Evolutionary conservation across 805 yeast genomes (phyloP).

Genomic region (Saturnispora quitensis): DNA sequence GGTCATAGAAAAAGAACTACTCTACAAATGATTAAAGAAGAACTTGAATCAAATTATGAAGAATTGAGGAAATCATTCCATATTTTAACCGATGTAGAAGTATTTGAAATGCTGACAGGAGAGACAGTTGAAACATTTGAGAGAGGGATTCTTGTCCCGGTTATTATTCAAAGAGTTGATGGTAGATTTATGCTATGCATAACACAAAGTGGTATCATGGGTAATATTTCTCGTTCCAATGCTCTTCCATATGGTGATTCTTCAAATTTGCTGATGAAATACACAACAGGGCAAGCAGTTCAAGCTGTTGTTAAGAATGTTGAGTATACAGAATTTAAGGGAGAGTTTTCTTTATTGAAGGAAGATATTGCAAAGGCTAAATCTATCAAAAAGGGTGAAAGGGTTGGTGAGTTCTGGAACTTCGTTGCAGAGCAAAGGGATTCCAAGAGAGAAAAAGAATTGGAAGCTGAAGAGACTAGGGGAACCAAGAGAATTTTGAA

Average conservation of each 20-base stretch:
- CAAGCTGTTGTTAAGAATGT: slow-evolving; percentile 70
- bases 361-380: slow-evolving; percentile 52
- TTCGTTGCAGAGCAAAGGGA: slow-evolving; percentile 65
- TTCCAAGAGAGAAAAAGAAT: slow-evolving; percentile 44
- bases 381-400: slow-evolving; percentile 32
- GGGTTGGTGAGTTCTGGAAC: slow-evolving; percentile 71
- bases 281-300: slow-evolving; percentile 67
- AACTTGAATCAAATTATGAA: slow-evolving; percentile 77
- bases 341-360: slow-evolving; percentile 61
- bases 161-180: slow-evolving; percentile 57
- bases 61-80: slow-evolving; percentile 75
- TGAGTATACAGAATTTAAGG: slow-evolving; percentile 66
- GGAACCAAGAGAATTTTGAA: slow-evolving; percentile 72
- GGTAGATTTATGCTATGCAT: slow-evolving; percentile 29
- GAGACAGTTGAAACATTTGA: slow-evolving; percentile 65
- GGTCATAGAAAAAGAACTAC: slow-evolving; percentile 71
- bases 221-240: slow-evolving; percentile 25
- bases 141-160: slow-evolving; percentile 67
- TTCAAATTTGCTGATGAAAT: slow-evolving; percentile 31
- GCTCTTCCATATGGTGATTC: slow-evolving; percentile 40
- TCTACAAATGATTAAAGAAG: slow-evolving; percentile 75
- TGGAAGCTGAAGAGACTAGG: slow-evolving; percentile 55
- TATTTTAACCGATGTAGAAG: slow-evolving; percentile 53
- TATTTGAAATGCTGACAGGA: slow-evolving; percentile 85
- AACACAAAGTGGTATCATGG: slow-evolving; percentile 48